These are phyloP conservation scores for Fusarium sp. DNA, from an alignment of 2,329 filamentous ascomycete genomes.

Conservation along the genomic window DNA sequence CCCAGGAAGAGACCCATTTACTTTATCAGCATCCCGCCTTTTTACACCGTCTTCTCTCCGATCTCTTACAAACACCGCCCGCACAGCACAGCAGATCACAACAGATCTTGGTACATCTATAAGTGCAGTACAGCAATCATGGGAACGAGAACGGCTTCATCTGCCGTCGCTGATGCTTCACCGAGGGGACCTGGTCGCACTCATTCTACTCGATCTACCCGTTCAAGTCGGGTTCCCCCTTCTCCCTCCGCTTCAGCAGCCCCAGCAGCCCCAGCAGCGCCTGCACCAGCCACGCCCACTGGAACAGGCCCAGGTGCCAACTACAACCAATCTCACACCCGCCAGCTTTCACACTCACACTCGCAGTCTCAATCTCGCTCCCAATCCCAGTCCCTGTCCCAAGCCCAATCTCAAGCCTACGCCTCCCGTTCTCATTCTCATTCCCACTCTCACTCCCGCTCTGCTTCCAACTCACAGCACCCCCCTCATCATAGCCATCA, in stretches of 20 bases:
- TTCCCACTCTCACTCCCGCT: constrained; percentile 42
- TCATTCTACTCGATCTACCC: constrained; percentile 51
- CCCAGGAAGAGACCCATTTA: constrained; percentile 31
- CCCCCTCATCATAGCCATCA: constrained; percentile 48
- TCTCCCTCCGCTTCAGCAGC: constrained; percentile 34
- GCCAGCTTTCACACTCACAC: constrained; percentile 44
- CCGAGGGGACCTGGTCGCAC: constrained; percentile 49
- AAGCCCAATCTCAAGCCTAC: constrained; percentile 33
- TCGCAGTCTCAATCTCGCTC: constrained; percentile 38
- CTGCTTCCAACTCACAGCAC: constrained; percentile 44
- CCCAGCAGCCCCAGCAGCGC: constrained; percentile 34
- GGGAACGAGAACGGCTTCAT: constrained; percentile 43
- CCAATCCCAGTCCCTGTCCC: constrained; percentile 33
- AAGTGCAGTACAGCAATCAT: constrained; percentile 23
- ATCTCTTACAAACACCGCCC: constrained; percentile 14
- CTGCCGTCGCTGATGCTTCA: constrained; percentile 41
- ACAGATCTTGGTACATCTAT: neutral
- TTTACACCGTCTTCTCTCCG: constrained; percentile 27
- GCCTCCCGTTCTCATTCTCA: constrained; percentile 35
- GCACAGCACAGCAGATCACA: constrained; percentile 8
- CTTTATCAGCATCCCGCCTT: constrained; percentile 24
- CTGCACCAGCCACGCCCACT: constrained; percentile 42
- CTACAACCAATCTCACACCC: constrained; percentile 40
- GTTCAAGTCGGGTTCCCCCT: constrained; percentile 41
- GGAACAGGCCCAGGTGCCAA: constrained; percentile 37